Evolutionary conservation across 1,284 basidiomycete species (phyloP), one percentile per base, ranked within the genome.

Genomic region (Cutaneotrichosporon spelunceum): DNA sequence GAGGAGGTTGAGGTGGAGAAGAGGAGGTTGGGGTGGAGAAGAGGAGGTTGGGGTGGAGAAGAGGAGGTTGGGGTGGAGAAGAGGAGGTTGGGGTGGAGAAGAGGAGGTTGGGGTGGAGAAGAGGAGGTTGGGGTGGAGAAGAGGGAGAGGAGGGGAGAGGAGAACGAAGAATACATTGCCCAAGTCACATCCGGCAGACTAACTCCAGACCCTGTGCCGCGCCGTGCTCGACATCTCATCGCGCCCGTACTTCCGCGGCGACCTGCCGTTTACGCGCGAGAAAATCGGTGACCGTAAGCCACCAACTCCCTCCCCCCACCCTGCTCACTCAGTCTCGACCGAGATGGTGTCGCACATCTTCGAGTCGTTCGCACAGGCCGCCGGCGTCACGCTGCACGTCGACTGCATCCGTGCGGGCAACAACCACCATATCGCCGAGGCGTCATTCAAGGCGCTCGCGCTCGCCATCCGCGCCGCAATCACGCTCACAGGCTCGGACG

Each of bases 161-260:
- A n/a, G n/a, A n/a, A n/a, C n/a, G n/a, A n/a, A n/a, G n/a, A n/a
- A n/a, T n/a, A n/a, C n/a, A n/a, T n/a, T n/a, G n/a, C n/a, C n/a
- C n/a, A n/a, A n/a, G 30, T 33, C 30, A 48, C 23, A 23, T 4
- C 8, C 11, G 16, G 19, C 33, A 21, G 13, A 24, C 57, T 57
- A 33, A 52, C 47, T 23, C 11, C 69, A 95, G 93, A 90, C 93
- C 0, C 85, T 99, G 53, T 90, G 93, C 3, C 84, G 96, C 68
- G 94, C 91, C 11, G 96, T 99, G 34, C 91, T 99, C 64, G 96
- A 99, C 79, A 97, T 99, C 66, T 99, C 95, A 73, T 93, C 93
- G 54, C 86, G 96, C 50, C 93, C 95, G 3, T 98, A 90, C 82
- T 99, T 97, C 78, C 87, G 93, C 57, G 90, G 91, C 39, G 88